These are phyloP conservation scores for Cercophora sp. DNA, from an alignment of 495 filamentous ascomycete genomes.

Conservation along the genomic window DNA sequence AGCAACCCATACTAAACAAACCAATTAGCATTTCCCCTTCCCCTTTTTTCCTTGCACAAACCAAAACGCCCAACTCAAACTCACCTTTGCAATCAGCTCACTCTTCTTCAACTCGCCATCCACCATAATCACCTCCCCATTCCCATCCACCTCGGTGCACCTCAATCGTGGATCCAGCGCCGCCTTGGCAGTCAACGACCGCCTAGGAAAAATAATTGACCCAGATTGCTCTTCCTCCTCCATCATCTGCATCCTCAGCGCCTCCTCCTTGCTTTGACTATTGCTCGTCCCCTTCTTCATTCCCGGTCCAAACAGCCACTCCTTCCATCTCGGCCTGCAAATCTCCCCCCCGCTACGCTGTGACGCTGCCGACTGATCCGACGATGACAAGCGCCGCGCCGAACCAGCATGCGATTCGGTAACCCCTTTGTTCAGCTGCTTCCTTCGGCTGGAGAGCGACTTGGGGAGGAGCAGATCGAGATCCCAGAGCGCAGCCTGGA, in stretches of 20 bases:
- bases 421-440: neutral
- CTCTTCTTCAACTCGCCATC: conserved; percentile 96
- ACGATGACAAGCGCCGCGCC: conserved; percentile 32
- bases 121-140: conserved; percentile 90
- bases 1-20: conserved; percentile 95
- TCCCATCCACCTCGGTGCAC: conserved; percentile 91
- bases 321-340: conserved; percentile 46
- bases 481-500: conserved; percentile 42
- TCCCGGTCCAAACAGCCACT: conserved; percentile 49
- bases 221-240: conserved; percentile 44
- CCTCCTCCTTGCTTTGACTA: conserved; percentile 45
- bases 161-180: conserved; percentile 76
- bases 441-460: conserved; percentile 17
- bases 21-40: too few relatives aligned
- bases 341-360: too few relatives aligned
- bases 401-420: conserved; percentile 5
- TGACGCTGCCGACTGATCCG: conserved; percentile 31
- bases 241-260: conserved; percentile 46
- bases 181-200: conserved; percentile 64
- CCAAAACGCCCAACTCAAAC: too few relatives aligned
- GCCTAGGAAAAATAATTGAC: conserved; percentile 56
- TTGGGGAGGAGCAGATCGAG: conserved; percentile 44
- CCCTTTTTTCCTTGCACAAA: too few relatives aligned
- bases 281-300: conserved; percentile 32
- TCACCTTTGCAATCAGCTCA: conserved; percentile 91